Evolutionary conservation across 805 yeast genomes (phyloP).

Genomic region (Candida montana): DNA sequence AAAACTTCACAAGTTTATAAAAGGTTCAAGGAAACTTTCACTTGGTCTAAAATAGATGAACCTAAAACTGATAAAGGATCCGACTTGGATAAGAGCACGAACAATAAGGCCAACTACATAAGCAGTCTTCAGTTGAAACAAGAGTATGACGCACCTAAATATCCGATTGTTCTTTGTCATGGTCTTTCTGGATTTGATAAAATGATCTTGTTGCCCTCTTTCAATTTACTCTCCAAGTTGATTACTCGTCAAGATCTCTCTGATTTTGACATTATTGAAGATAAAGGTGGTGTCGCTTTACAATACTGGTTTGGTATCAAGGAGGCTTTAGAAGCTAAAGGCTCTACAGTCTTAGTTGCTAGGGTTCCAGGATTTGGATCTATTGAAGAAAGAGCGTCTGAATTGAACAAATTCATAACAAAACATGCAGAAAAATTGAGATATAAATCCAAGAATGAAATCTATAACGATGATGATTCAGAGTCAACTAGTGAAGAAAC

Average conservation of each 20-base stretch:
- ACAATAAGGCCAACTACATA: constrained; percentile 12
- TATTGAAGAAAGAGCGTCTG: constrained; percentile 61
- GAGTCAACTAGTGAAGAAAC: constrained; percentile 5
- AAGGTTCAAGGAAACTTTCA: constrained; percentile 7
- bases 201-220: constrained; percentile 38
- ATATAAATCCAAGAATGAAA: constrained; percentile 18
- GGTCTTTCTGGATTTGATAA: constrained; percentile 82
- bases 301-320: constrained; percentile 84
- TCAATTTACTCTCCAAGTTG: constrained; percentile 25
- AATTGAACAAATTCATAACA: constrained; percentile 46
- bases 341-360: constrained; percentile 65
- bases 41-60: constrained; percentile 11
- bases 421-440: constrained; percentile 21
- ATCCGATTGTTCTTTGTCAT: constrained; percentile 80
- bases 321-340: constrained; percentile 51
- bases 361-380: constrained; percentile 80
- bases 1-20: constrained; percentile 6
- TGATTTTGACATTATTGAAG: constrained; percentile 17
- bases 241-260: constrained; percentile 11
- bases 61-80: background rate
- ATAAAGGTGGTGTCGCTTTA: constrained; percentile 36
- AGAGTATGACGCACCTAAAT: constrained; percentile 52
- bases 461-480: constrained; percentile 19
- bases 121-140: constrained; percentile 23
- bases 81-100: constrained; percentile 3